A percentile compares a stretch with the other conserved stretches of the same genome.
phyloP scores from a whole-genome alignment of 148 eudicot species.

The Camellia granthamiana region DNA sequence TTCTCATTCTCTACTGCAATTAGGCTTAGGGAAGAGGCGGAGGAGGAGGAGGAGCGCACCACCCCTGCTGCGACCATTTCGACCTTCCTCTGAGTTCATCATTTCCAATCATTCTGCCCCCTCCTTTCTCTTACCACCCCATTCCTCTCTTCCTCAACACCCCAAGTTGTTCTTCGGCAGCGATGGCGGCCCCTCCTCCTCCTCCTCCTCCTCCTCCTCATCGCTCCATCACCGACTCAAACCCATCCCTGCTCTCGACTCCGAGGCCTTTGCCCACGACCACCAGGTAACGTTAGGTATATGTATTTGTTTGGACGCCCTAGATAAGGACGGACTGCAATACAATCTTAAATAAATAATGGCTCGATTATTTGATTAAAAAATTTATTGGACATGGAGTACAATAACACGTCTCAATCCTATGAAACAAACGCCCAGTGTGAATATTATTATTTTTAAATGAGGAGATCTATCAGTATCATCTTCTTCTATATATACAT shows the following conservation, averaged over 20 bases:
- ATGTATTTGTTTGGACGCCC: constrained; percentile 1
- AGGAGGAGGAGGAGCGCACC: constrained; percentile 4
- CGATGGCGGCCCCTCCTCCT: not conserved
- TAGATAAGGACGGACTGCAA: no score
- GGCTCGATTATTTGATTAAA: no score
- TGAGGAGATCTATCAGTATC: no score
- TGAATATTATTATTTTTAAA: no score
- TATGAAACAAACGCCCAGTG: no score
- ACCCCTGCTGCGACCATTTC: constrained; percentile 15
- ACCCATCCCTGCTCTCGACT: constrained; percentile 41
- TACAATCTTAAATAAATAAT: no score
- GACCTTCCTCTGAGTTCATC: constrained; percentile 1
- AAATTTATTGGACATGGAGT: no score
- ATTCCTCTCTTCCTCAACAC: not conserved
- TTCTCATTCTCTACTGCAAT: constrained; percentile 19
- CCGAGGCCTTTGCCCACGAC: constrained; percentile 41
- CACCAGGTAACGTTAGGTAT: constrained; percentile 11
- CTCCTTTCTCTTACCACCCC: not conserved
- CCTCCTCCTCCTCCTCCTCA: not conserved
- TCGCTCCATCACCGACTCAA: constrained; percentile 22
- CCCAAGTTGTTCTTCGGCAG: not conserved
- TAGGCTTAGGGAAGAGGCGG: constrained; percentile 13
- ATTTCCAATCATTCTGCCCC: no score
- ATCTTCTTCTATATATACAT: not conserved
- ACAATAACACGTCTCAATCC: no score